phyloP scores from a whole-genome alignment of 164 flowering plant species.

The Cinnamomum chago region DNA sequence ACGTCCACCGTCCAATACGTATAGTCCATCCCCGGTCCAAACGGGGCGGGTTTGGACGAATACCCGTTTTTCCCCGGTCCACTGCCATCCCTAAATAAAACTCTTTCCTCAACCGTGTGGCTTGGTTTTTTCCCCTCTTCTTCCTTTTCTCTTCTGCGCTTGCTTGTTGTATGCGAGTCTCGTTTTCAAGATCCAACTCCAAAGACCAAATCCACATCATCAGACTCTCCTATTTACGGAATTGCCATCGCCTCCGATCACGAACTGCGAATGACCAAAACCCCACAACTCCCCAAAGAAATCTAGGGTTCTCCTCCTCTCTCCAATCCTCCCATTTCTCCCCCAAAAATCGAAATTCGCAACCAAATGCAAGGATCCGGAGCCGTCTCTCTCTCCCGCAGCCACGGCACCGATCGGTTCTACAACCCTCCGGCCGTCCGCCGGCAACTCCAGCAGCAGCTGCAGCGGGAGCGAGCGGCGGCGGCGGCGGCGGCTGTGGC shows the following conservation, averaged over 20 bases:
- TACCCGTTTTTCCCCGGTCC: too few relatives aligned
- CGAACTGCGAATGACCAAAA: background rate
- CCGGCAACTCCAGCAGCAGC: slow-evolving; percentile 14
- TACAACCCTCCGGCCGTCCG: slow-evolving; percentile 20
- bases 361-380: slow-evolving; percentile 11
- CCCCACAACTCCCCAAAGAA: background rate
- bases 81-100: too few relatives aligned
- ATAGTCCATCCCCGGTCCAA: too few relatives aligned
- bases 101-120: background rate
- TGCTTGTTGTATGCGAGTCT: background rate
- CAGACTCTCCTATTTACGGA: background rate
- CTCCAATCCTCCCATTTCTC: background rate
- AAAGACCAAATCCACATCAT: too few relatives aligned
- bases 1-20: too few relatives aligned
- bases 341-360: too few relatives aligned
- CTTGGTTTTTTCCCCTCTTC: background rate
- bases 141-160: background rate
- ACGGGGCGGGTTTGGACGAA: too few relatives aligned
- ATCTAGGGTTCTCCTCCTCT: background rate
- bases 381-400: slow-evolving; percentile 5
- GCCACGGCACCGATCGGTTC: slow-evolving; percentile 18
- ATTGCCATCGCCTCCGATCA: background rate
- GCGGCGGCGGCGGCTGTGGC: slow-evolving; percentile 1
- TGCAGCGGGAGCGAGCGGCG: slow-evolving; percentile 7
- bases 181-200: background rate